Evolutionary conservation across 2,329 filamentous ascomycete species (phyloP).

Genomic region (Ustulina deusta): DNA sequence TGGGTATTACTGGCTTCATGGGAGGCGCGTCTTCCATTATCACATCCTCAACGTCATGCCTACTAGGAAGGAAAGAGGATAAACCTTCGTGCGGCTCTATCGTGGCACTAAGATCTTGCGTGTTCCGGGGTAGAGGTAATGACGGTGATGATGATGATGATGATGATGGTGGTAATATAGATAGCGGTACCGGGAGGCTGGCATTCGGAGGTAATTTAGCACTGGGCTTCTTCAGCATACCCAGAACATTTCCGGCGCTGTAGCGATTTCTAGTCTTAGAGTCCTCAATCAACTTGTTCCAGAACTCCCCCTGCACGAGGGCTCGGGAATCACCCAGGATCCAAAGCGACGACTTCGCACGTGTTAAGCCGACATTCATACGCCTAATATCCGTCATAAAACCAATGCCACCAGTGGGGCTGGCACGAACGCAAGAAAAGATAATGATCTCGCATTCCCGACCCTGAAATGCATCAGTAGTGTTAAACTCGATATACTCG

Average conservation of each 20-base stretch:
- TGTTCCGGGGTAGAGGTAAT: constrained; percentile 12
- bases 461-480: constrained; percentile 97
- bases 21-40: constrained; percentile 48
- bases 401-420: constrained; percentile 92
- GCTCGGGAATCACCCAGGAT: constrained; percentile 93
- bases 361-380: constrained; percentile 98
- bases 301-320: constrained; percentile 88
- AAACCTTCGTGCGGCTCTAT: not conserved
- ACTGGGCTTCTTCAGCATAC: constrained; percentile 61
- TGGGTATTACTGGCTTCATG: constrained; percentile 34
- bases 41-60: constrained; percentile 43
- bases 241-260: constrained; percentile 72
- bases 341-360: constrained; percentile 96
- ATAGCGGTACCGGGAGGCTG: constrained; percentile 17
- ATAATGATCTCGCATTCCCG: constrained; percentile 98
- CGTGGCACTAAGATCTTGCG: not conserved
- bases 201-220: constrained; percentile 50
- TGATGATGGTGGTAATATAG: no score
- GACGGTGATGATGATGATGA: constrained; percentile 17
- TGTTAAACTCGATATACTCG: constrained; percentile 94
- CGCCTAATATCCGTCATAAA: constrained; percentile 98
- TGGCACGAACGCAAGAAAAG: constrained; percentile 97
- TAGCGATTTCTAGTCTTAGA: constrained; percentile 80
- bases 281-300: constrained; percentile 87
- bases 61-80: constrained; percentile 1